Evolutionary conservation across 2,329 filamentous ascomycete genomes (phyloP).

Genomic region (Triangularia verruculosa): DNA sequence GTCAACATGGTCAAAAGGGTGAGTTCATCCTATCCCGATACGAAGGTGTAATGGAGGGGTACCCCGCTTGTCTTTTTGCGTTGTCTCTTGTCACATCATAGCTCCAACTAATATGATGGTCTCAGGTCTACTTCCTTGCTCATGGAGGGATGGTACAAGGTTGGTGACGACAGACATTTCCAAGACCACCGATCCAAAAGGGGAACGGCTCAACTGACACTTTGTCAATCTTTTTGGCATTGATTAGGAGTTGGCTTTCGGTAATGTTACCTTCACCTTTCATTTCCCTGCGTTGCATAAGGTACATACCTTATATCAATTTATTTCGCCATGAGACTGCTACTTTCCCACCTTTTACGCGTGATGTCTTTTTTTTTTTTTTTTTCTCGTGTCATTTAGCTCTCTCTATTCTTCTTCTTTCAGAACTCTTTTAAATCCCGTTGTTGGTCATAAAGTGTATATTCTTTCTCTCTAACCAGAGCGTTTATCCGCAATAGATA

Average conservation of each 20-base stretch:
- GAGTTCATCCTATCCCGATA: not conserved
- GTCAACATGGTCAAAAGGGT: slow-evolving; percentile 13
- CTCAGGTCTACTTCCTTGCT: slow-evolving; percentile 59
- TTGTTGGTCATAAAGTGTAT: too few relatives aligned
- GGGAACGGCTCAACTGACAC: too few relatives aligned
- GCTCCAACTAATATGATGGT: not conserved
- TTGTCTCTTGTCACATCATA: not conserved
- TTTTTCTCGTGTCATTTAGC: too few relatives aligned
- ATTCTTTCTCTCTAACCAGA: too few relatives aligned
- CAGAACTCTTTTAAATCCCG: too few relatives aligned
- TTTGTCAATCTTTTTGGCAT: not conserved
- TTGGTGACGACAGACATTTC: slow-evolving; percentile 34
- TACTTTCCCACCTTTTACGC: too few relatives aligned
- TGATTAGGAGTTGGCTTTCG: slow-evolving; percentile 55
- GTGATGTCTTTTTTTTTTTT: too few relatives aligned
- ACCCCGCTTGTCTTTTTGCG: not conserved
- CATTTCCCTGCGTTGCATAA: not conserved
- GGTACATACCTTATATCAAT: too few relatives aligned
- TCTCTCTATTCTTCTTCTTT: too few relatives aligned
- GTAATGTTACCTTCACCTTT: too few relatives aligned
- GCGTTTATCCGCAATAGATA: slow-evolving; percentile 44
- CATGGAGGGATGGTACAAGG: slow-evolving; percentile 67
- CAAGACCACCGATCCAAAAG: too few relatives aligned
- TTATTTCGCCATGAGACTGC: too few relatives aligned
- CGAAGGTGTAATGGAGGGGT: not conserved